Evolutionary conservation across 352 stramenopile species (phyloP), one percentile per base, ranked within the genome.

Genomic region (Phytophthora aleatoria): DNA sequence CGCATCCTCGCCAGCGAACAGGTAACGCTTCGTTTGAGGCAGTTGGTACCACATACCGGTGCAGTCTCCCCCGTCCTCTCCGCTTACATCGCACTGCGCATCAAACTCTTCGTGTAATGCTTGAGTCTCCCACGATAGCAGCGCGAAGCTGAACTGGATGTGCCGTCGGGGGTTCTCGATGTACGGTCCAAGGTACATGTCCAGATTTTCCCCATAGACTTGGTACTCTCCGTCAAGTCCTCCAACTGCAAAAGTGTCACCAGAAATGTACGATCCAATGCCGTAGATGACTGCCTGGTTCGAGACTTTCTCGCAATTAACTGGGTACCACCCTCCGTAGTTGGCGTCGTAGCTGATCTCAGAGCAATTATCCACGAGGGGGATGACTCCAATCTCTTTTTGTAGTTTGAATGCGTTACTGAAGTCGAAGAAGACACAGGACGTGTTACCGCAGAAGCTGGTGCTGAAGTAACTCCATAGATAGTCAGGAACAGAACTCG

Each of bases 231-330:
- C 55, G 16, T 71, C 63, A 9, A 55, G 6, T 10, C 64, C 35
- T 7, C 50, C 67, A 26, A 56, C 60, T 3, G 50, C 27, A 47
- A 74, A 87, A 10, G 71, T 61, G 26, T 81, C 71, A 13, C 70
- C 78, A 2, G 64, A 53, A 52, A 87, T 77, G 63, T 81, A 79
- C 52, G 77, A 81, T 11, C 73, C 71, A 52, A 83, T 70, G 16
- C 71, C 73, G 42, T 77, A 83, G 1, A 83, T 16, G 10, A 87
- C 62, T 7, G 63, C 67, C 20, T 67, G 48, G 53, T 84, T 72
- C 0, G 41, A 28, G 2, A 73, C 16, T 11, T 67, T 61, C 0
- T 45, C 43, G 36, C 78, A 85, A 13, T 76, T 24, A 9, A 35
- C 65, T 1, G 73, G 75, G 50, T 64, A 82, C 50, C 72, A 87